Evolutionary conservation across 1,284 basidiomycete genomes (phyloP).

Genomic region (Tylopilus orsonianus): DNA sequence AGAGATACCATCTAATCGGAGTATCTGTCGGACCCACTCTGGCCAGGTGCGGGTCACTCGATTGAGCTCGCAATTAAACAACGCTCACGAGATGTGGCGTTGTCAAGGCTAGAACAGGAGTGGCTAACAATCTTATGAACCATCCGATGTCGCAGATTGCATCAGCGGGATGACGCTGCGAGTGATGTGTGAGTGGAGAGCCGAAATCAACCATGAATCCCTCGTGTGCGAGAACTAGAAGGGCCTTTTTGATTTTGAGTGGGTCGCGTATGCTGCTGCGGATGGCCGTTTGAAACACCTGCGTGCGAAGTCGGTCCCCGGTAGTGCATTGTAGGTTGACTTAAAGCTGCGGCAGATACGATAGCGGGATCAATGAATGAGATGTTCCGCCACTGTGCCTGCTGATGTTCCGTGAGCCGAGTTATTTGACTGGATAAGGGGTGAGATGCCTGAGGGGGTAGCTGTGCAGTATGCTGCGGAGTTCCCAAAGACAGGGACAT

Average conservation of each 20-base stretch:
- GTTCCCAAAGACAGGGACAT: slow-evolving; percentile 11
- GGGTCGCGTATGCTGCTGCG: slow-evolving; percentile 18
- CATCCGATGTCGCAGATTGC: slow-evolving; percentile 9
- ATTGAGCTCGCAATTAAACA: slow-evolving; percentile 1
- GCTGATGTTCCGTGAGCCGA: slow-evolving; percentile 17
- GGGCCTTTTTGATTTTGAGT: slow-evolving; percentile 22
- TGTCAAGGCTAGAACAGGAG: slow-evolving; percentile 2
- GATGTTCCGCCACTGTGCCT: slow-evolving; percentile 13
- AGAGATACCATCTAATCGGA: slow-evolving; percentile 7
- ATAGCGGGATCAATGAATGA: slow-evolving; percentile 26
- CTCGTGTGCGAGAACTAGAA: slow-evolving; percentile 26
- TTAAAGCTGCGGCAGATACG: slow-evolving; percentile 13
- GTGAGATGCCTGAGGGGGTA: slow-evolving; percentile 13
- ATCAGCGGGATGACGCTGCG: slow-evolving; percentile 4
- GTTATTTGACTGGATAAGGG: slow-evolving; percentile 9
- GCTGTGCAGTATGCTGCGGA: slow-evolving; percentile 15
- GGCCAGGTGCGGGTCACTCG: slow-evolving; percentile 1
- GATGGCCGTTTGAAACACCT: slow-evolving; percentile 10
- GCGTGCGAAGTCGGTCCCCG: slow-evolving; percentile 9
- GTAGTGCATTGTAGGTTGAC: slow-evolving; percentile 6
- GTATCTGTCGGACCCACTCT: not conserved
- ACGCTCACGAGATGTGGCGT: slow-evolving; percentile 7
- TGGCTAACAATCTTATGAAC: slow-evolving; percentile 9
- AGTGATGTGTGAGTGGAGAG: not conserved
- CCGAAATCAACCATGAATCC: slow-evolving; percentile 25